Evolutionary conservation across 768 basidiomycete genomes (phyloP).

Genomic region (Phanerodontia chrysosporium): DNA sequence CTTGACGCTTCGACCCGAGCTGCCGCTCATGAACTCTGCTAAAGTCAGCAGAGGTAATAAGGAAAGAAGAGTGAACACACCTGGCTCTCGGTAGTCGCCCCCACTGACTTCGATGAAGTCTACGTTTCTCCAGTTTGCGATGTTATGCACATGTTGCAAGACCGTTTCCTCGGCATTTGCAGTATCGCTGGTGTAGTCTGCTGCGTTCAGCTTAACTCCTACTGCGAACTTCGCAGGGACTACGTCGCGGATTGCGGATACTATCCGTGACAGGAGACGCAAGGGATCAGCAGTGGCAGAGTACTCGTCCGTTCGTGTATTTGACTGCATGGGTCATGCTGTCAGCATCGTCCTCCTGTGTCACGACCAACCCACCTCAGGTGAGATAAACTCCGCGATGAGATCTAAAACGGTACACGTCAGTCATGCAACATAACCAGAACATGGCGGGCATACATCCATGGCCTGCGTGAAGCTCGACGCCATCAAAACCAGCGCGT

Average conservation of each 20-base stretch:
- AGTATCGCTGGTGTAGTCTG: constrained; percentile 54
- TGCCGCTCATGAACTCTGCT: constrained; percentile 25
- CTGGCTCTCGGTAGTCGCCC: constrained; percentile 78
- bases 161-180: constrained; percentile 37
- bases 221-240: constrained; percentile 57
- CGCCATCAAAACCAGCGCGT: constrained; percentile 76
- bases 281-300: constrained; percentile 43
- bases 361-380: constrained; percentile 44
- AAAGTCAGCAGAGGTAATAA: not conserved
- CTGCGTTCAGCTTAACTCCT: constrained; percentile 77
- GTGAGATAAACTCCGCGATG: constrained; percentile 72
- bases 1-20: constrained; percentile 52
- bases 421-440: not conserved
- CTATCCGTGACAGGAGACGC: constrained; percentile 53
- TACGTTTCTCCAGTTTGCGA: constrained; percentile 60
- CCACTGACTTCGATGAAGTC: constrained; percentile 90
- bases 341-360: no score
- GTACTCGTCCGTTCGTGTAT: constrained; percentile 59
- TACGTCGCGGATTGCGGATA: constrained; percentile 46
- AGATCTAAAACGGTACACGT: constrained; percentile 51
- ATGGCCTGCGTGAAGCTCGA: constrained; percentile 82
- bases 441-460: constrained; percentile 58
- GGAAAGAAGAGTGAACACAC: no score
- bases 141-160: constrained; percentile 53
- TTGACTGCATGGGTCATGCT: no score